These are phyloP conservation scores for Apium graveolens DNA, from an alignment of 129 eudicot species.

Conservation along the genomic window DNA sequence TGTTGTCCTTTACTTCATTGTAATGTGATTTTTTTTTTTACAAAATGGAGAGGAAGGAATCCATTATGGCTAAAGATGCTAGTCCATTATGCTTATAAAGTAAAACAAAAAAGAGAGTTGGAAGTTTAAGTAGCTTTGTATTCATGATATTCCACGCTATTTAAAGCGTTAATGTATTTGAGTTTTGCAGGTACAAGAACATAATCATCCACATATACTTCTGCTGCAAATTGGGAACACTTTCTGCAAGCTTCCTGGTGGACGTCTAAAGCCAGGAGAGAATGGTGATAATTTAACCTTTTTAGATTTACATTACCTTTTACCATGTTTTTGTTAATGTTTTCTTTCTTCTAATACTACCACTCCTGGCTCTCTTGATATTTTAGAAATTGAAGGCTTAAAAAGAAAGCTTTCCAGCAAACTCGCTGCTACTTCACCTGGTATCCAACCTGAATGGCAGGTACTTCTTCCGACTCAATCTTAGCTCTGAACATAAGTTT, in stretches of 20 bases:
- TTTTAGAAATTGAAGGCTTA: conserved; percentile 70
- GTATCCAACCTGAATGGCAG: conserved; percentile 72
- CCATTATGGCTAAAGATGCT: neutral
- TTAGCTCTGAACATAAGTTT: neutral
- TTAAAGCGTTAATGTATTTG: neutral
- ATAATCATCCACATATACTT: conserved; percentile 80
- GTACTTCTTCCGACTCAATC: conserved; percentile 16
- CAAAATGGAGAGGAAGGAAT: neutral
- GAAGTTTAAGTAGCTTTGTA: neutral
- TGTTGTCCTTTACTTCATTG: neutral
- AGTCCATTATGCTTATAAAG: neutral
- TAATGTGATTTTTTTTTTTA: neutral
- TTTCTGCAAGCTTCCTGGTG: conserved; percentile 86
- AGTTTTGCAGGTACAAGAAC: conserved; percentile 63
- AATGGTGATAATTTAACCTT: conserved; percentile 20
- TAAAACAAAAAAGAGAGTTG: neutral
- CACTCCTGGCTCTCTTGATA: neutral
- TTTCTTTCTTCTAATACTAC: neutral
- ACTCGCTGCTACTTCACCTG: conserved; percentile 55
- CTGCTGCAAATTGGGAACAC: conserved; percentile 82
- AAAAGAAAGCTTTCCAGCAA: conserved; percentile 76
- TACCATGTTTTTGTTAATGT: neutral
- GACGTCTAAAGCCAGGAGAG: conserved; percentile 85
- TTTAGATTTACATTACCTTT: neutral
- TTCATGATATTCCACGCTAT: neutral